phyloP scores from a whole-genome alignment of 768 basidiomycete species.

The Krasilnikovozyma curviuscula region DNA sequence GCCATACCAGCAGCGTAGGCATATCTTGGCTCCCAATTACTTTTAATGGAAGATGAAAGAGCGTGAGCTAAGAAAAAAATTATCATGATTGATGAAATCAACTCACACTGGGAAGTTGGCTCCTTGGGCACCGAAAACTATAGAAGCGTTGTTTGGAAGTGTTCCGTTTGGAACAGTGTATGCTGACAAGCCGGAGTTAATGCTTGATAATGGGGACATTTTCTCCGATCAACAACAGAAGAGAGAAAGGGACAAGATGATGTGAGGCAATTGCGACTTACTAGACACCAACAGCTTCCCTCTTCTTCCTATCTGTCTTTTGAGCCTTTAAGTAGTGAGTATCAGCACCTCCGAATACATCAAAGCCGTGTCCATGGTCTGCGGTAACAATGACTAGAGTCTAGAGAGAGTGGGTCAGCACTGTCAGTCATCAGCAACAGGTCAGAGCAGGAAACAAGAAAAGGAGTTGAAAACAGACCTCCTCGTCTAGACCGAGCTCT shows the following conservation, averaged over 20 bases:
- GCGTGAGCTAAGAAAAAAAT: too few species aligned
- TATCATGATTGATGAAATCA: too few species aligned
- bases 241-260: too few species aligned
- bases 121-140: constrained; percentile 19
- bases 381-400: constrained; percentile 27
- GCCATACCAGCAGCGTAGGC: constrained; percentile 22
- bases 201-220: too few species aligned
- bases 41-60: too few species aligned
- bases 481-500: constrained; percentile 9
- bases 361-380: constrained; percentile 24
- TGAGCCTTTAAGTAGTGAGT: constrained; percentile 23
- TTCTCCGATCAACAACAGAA: too few species aligned
- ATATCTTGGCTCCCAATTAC: constrained; percentile 29
- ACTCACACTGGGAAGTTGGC: constrained; percentile 26
- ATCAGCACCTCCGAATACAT: constrained; percentile 26
- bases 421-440: too few species aligned
- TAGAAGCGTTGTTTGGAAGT: constrained; percentile 19
- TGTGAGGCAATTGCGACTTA: too few species aligned
- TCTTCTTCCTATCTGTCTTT: constrained; percentile 22
- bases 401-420: too few species aligned
- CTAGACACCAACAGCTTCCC: constrained; percentile 27
- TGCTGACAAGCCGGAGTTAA: constrained; percentile 22
- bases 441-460: too few species aligned
- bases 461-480: too few species aligned
- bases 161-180: constrained; percentile 23